phyloP scores from a whole-genome alignment of 2,329 filamentous ascomycete species.

The Fusarium sp. region DNA sequence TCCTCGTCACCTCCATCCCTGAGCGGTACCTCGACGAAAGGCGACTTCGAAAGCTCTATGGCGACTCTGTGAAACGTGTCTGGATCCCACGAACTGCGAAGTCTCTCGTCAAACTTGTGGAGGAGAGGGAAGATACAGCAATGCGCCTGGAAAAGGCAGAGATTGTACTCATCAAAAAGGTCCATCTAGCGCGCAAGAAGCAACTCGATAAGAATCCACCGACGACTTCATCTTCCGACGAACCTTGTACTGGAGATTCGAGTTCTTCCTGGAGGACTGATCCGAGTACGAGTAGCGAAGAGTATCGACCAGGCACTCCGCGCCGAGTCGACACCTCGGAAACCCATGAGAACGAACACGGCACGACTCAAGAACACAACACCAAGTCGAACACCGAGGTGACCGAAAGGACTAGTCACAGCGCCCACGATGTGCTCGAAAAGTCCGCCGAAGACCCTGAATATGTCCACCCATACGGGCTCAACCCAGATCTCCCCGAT shows the following conservation, averaged over 20 bases:
- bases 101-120: constrained; percentile 82
- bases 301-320: not conserved
- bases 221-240: constrained; percentile 13
- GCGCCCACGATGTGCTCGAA: constrained; percentile 25
- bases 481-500: constrained; percentile 51
- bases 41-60: constrained; percentile 84
- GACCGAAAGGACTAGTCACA: constrained; percentile 3
- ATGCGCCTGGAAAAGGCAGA: constrained; percentile 88
- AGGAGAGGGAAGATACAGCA: constrained; percentile 82
- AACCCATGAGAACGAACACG: not conserved
- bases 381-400: constrained; percentile 31
- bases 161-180: constrained; percentile 82
- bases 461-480: constrained; percentile 53
- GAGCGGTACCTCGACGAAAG: constrained; percentile 79
- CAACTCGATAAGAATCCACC: constrained; percentile 17
- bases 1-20: constrained; percentile 89
- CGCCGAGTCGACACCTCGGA: constrained; percentile 16
- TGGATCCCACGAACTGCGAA: constrained; percentile 86
- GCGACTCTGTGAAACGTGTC: constrained; percentile 80
- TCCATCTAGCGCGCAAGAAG: constrained; percentile 78
- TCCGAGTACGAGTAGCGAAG: constrained; percentile 24
- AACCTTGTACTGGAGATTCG: constrained; percentile 21
- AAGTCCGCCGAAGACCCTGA: constrained; percentile 45
- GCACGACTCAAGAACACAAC: constrained; percentile 1
- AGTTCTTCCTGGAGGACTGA: constrained; percentile 22